Evolutionary conservation across 768 basidiomycete genomes (phyloP), one percentile per base, ranked within the genome.

Genomic region (Lentinula sp.): DNA sequence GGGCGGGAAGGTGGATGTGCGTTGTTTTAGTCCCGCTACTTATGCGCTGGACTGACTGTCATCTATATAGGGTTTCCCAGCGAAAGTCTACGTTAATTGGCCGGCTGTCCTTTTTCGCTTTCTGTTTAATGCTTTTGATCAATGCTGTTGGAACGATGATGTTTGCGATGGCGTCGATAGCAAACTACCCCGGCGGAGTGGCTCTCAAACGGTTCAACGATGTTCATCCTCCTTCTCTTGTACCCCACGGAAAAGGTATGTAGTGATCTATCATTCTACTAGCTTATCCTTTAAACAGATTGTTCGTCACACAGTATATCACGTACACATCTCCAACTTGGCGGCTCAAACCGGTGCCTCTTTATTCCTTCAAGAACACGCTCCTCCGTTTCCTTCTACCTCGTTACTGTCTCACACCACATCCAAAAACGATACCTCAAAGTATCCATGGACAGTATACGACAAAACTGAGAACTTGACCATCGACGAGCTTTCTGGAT

Each of bases 311-410:
- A 28, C 65, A 5, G 66, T 71, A 74, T 82, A 84, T 40, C 84
- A 87, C 61, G 82, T 96, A 3, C 89, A 95, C 67, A 84, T 97
- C 48, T 87, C 84, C 55, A 91, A 95, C 64, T 82, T 93, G 48
- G 89, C 91, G 1, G 87, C 92, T 2, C 95, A 96, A 71, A 93
- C 89, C 0, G 96, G 97, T 2, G 91, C 93, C 2, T 89, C 93
- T 0, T 84, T 95, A 57, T 97, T 98, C 78, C 84, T 86, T 21
- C 90, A 92, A 43, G 78, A 82, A 21, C 76, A 88, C 59, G 73
- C 86, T 0, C 78, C 81, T 0, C 89, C 93, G 1, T 79, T 80
- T 57, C 69, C 75, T 56, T 53, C 68, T 31, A 13, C 50, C 13
- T 4, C 61, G 64, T 16, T 60, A 46, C 52, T 61, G 16, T 57